phyloP scores from a whole-genome alignment of 768 basidiomycete genomes.

The Tylopilus vinaceipallidus region DNA sequence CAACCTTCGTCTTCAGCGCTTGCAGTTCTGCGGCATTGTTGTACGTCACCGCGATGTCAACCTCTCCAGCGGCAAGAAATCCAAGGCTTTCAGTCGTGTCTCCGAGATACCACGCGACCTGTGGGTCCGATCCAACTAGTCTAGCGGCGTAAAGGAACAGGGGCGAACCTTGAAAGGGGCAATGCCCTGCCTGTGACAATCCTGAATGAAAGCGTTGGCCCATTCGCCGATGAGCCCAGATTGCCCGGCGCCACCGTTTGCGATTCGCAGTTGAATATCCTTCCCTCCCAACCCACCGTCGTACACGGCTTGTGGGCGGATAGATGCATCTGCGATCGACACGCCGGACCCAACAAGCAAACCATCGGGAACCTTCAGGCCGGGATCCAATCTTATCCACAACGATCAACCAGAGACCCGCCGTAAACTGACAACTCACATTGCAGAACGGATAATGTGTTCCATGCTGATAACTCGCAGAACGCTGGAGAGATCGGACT shows the following conservation, averaged over 20 bases:
- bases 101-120: constrained; percentile 58
- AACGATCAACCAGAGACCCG: neutral
- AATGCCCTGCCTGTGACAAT: constrained; percentile 12
- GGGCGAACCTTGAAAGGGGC: constrained; percentile 27
- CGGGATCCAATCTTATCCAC: neutral
- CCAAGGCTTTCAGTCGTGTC: constrained; percentile 53
- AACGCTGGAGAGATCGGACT: neutral
- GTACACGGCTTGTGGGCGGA: constrained; percentile 33
- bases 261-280: constrained; percentile 43
- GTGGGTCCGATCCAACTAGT: neutral
- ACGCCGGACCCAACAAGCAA: constrained; percentile 3
- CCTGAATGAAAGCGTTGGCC: constrained; percentile 47
- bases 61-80: constrained; percentile 38
- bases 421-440: neutral
- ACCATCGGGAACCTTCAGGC: constrained; percentile 1
- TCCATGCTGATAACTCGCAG: neutral
- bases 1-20: constrained; percentile 29
- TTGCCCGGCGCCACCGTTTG: constrained; percentile 52
- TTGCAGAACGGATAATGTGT: neutral
- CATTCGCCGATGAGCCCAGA: constrained; percentile 47
- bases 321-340: neutral
- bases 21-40: constrained; percentile 49
- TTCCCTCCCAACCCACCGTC: constrained; percentile 37
- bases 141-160: constrained; percentile 26
- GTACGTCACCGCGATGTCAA: constrained; percentile 54